Percentiles rank a stretch among this genome's conserved stretches.
phyloP scores from a whole-genome alignment of 2,329 filamentous ascomycete genomes.

The Hymenotorrendiella dingleyae region DNA sequence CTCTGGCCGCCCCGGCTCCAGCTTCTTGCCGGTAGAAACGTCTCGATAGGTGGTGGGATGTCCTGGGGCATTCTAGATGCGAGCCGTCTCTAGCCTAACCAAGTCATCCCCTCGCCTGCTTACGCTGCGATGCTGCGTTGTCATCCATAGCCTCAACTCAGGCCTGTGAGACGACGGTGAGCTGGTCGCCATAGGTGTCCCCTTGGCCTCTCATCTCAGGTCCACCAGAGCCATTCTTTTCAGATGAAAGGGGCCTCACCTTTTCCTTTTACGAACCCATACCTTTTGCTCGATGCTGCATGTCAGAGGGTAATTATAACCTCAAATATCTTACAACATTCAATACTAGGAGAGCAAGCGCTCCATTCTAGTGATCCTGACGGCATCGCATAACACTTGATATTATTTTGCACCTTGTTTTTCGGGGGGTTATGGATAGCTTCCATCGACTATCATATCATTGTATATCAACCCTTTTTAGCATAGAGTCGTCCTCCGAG shows the following conservation, averaged over 20 bases:
- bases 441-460: no score
- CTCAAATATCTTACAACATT: background rate
- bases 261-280: background rate
- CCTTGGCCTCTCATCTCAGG: background rate
- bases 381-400: no score
- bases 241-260: background rate
- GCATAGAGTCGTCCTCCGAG: no score
- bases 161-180: background rate
- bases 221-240: slow-evolving; percentile 1
- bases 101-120: background rate
- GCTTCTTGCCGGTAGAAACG: background rate
- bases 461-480: no score
- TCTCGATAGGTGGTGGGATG: background rate
- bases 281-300: slow-evolving; percentile 1
- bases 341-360: background rate
- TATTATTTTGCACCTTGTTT: no score
- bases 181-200: slow-evolving; percentile 1
- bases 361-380: no score
- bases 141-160: slow-evolving; percentile 10
- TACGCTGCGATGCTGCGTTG: slow-evolving; percentile 7
- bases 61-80: slow-evolving; percentile 4
- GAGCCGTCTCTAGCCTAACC: no score
- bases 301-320: slow-evolving; percentile 10
- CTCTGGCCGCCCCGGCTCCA: background rate
- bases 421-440: no score